A percentile compares a stretch with the other conserved stretches of the same genome.
Conservation (phyloP, 805 yeast species). For the baker's yeast (Saccharomyces cerevisiae) region DNA sequence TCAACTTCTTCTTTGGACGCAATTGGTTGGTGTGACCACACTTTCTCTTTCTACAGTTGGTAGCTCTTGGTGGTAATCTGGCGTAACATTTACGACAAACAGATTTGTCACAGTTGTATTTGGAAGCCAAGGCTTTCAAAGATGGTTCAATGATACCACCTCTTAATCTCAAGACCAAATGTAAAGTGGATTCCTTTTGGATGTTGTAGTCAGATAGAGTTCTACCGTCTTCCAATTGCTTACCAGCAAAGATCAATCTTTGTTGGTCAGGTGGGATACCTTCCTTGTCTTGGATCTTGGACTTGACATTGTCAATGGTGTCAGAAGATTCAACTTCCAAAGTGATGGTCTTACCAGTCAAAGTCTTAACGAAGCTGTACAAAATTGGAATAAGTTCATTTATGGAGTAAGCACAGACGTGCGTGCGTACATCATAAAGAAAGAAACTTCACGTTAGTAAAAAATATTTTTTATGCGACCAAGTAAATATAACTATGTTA, state of each 20-base stretch:
- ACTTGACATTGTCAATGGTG: constrained; percentile 95
- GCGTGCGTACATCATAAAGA: neutral
- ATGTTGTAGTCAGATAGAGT: constrained; percentile 64
- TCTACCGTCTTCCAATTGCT: constrained; percentile 65
- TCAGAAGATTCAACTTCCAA: constrained; percentile 95
- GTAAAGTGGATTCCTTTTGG: constrained; percentile 62
- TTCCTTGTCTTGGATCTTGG: constrained; percentile 68
- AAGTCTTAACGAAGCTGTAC: constrained; percentile 82
- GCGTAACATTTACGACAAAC: constrained; percentile 99
- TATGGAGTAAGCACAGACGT: neutral
- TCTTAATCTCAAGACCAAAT: constrained; percentile 65
- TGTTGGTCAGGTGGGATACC: constrained; percentile 69
- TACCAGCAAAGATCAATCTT: constrained; percentile 62
- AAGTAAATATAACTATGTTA: neutral
- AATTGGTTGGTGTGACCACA: constrained; percentile 99
- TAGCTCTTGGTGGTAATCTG: constrained; percentile 99
- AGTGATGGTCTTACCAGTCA: constrained; percentile 96
- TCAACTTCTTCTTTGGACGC: constrained; percentile 98
- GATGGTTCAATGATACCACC: constrained; percentile 93
- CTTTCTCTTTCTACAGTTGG: constrained; percentile 99
- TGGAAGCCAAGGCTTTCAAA: constrained; percentile 92
- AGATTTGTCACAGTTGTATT: constrained; percentile 97
- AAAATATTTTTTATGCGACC: constrained; percentile 32
- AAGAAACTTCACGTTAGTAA: constrained; percentile 1
- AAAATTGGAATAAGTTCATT: neutral